These are phyloP conservation scores for Dactylonectria macrodidyma DNA, from an alignment of 2,329 filamentous ascomycete species.

Conservation along the genomic window DNA sequence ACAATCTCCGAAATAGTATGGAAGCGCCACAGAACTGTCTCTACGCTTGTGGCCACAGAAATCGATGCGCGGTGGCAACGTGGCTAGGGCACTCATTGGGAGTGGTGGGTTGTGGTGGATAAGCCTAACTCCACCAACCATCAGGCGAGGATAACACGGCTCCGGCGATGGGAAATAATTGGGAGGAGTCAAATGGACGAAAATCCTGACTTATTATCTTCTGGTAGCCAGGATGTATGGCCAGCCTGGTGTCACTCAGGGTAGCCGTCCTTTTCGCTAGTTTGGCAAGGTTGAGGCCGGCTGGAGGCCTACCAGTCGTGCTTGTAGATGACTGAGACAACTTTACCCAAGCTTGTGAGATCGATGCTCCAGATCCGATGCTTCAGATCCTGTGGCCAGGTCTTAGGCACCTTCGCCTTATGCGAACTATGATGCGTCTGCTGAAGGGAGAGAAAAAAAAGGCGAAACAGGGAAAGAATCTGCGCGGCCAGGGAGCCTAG, in stretches of 20 bases:
- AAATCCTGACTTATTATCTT: background rate
- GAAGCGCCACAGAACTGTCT: constrained; percentile 5
- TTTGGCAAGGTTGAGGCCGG: constrained; percentile 24
- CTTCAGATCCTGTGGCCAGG: background rate
- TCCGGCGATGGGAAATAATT: constrained; percentile 15
- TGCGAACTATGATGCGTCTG: constrained; percentile 29
- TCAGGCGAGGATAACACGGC: constrained; percentile 14
- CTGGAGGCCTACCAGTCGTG: background rate
- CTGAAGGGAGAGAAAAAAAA: background rate
- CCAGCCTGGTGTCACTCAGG: constrained; percentile 9
- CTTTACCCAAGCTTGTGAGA: background rate
- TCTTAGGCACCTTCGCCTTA: constrained; percentile 33
- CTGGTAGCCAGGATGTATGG: background rate
- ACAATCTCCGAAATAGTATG: background rate
- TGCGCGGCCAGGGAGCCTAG: constrained; percentile 10
- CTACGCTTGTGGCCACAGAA: constrained; percentile 41
- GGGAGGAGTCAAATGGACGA: background rate
- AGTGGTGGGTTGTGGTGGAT: constrained; percentile 40
- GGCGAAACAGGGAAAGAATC: constrained; percentile 18
- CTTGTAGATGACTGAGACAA: background rate
- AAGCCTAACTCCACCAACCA: constrained; percentile 17
- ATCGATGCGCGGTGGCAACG: constrained; percentile 49
- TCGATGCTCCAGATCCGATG: background rate
- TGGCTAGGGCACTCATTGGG: constrained; percentile 43
- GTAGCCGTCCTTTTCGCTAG: constrained; percentile 1